phyloP scores from a whole-genome alignment of 2,329 filamentous ascomycete species.

The Hymenotorrendiella dingleyae region DNA sequence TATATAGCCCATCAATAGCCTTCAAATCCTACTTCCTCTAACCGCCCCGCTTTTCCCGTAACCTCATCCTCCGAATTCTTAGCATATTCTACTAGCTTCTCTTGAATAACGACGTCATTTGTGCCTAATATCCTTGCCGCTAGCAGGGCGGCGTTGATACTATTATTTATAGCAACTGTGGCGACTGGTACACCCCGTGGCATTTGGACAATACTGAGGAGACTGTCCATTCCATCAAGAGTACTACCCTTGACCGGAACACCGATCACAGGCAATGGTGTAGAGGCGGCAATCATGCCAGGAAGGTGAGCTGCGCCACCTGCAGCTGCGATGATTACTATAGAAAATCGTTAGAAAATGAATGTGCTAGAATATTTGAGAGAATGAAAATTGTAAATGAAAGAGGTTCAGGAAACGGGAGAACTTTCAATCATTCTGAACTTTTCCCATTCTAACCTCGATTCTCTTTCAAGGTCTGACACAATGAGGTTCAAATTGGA shows the following conservation, averaged over 20 bases:
- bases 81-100: slow-evolving; percentile 56
- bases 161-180: slow-evolving; percentile 75
- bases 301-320: slow-evolving; percentile 70
- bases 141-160: slow-evolving; percentile 69
- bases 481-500: no score
- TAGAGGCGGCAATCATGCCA: slow-evolving; percentile 69
- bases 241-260: slow-evolving; percentile 71
- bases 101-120: slow-evolving; percentile 47
- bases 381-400: no score
- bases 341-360: no score
- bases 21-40: slow-evolving; percentile 51
- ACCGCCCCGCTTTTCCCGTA: slow-evolving; percentile 47
- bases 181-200: slow-evolving; percentile 66
- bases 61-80: slow-evolving; percentile 33
- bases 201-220: slow-evolving; percentile 74
- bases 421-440: no score
- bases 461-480: no score
- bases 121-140: slow-evolving; percentile 62
- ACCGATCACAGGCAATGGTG: slow-evolving; percentile 68
- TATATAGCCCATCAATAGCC: no score
- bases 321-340: slow-evolving; percentile 50
- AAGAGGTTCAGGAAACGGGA: no score
- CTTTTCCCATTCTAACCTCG: no score
- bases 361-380: no score
- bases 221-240: slow-evolving; percentile 64